Conservation (phyloP, 768 basidiomycete species). For the Boletus bicolor region DNA sequence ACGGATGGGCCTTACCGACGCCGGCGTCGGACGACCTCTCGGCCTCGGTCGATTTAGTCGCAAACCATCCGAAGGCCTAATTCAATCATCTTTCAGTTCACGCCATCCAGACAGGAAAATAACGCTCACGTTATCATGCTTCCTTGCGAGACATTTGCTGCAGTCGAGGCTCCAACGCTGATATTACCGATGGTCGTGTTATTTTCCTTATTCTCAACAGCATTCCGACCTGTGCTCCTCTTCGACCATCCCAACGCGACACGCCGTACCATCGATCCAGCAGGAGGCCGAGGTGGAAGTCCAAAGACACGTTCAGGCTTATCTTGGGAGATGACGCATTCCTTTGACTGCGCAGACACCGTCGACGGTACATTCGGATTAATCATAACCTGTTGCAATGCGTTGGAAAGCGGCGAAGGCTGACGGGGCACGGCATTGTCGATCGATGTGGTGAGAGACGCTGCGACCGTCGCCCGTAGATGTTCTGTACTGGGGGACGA, state of each 20-base stretch:
- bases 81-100: neutral
- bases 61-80: slow-evolving; percentile 39
- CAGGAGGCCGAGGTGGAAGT: slow-evolving; percentile 43
- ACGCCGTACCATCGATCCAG: slow-evolving; percentile 55
- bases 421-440: slow-evolving; percentile 14
- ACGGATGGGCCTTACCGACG: slow-evolving; percentile 27
- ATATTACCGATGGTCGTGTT: slow-evolving; percentile 13
- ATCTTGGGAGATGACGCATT: slow-evolving; percentile 22
- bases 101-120: neutral
- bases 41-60: slow-evolving; percentile 47
- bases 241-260: slow-evolving; percentile 63
- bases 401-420: slow-evolving; percentile 23
- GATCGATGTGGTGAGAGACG: slow-evolving; percentile 18
- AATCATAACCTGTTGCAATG: slow-evolving; percentile 43
- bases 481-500: slow-evolving; percentile 36
- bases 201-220: slow-evolving; percentile 59
- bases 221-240: slow-evolving; percentile 49
- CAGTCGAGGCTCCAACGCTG: neutral
- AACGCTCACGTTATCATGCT: slow-evolving; percentile 54
- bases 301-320: slow-evolving; percentile 28
- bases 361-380: slow-evolving; percentile 39
- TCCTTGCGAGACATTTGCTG: slow-evolving; percentile 31
- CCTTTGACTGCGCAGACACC: slow-evolving; percentile 35
- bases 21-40: slow-evolving; percentile 39
- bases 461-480: slow-evolving; percentile 24